These are phyloP conservation scores for Mycena vitilis DNA, from an alignment of 768 basidiomycete genomes.

Conservation along the genomic window DNA sequence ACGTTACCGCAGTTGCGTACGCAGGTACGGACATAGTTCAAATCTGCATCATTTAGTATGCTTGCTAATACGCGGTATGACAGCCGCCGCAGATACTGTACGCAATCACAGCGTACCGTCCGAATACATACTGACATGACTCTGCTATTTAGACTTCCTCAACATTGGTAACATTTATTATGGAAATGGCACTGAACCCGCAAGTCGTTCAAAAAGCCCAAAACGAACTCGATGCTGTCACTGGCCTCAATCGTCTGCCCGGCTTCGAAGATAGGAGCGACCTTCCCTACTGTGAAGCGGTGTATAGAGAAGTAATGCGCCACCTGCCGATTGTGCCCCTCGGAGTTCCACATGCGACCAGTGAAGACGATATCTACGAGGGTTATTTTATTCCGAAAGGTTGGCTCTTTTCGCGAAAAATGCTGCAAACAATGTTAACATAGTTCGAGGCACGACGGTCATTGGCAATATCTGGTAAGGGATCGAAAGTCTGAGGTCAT, in stretches of 20 bases:
- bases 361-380: slow-evolving; percentile 44
- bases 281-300: slow-evolving; percentile 22
- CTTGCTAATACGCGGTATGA: not conserved
- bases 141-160: slow-evolving; percentile 36
- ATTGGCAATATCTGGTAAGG: slow-evolving; percentile 15
- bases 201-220: slow-evolving; percentile 42
- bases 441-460: slow-evolving; percentile 6
- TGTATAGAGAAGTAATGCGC: slow-evolving; percentile 30
- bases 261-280: slow-evolving; percentile 40
- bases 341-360: slow-evolving; percentile 34
- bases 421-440: not conserved
- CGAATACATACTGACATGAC: not conserved
- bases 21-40: slow-evolving; percentile 36
- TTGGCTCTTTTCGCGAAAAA: slow-evolving; percentile 37
- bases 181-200: slow-evolving; percentile 43
- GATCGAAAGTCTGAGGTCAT: not conserved
- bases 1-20: slow-evolving; percentile 45
- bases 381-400: slow-evolving; percentile 48
- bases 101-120: not conserved
- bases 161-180: slow-evolving; percentile 37
- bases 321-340: slow-evolving; percentile 25
- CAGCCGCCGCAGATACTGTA: slow-evolving; percentile 14
- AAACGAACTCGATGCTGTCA: slow-evolving; percentile 42
- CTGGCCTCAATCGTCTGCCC: slow-evolving; percentile 44
- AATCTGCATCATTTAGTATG: not conserved